Conservation (phyloP, 2,329 filamentous ascomycete genomes). For the Trichoderma sp. region DNA sequence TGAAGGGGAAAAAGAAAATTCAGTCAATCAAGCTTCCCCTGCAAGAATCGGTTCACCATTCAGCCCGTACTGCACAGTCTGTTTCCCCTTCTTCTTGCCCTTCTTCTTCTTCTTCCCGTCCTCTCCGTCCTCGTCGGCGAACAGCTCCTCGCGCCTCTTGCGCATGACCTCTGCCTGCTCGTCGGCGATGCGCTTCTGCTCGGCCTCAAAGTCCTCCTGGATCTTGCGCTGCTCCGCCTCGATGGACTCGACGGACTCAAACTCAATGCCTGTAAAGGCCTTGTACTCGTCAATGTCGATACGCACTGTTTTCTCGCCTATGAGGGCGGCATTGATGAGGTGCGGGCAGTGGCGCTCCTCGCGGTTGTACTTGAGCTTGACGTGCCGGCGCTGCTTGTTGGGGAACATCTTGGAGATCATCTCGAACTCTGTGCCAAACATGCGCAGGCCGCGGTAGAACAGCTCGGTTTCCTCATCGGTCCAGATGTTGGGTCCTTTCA, state of each 20-base stretch:
- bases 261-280: constrained; percentile 50
- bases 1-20: background rate
- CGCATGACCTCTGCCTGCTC: constrained; percentile 48
- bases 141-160: constrained; percentile 49
- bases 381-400: constrained; percentile 65
- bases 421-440: constrained; percentile 81
- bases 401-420: constrained; percentile 77
- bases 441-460: constrained; percentile 72
- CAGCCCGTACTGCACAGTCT: constrained; percentile 36
- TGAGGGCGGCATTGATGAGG: constrained; percentile 63
- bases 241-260: constrained; percentile 55
- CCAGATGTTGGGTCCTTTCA: constrained; percentile 67
- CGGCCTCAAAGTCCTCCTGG: constrained; percentile 46
- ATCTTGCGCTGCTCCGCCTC: constrained; percentile 53
- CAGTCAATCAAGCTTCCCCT: constrained; percentile 23
- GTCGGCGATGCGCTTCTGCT: constrained; percentile 43
- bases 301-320: constrained; percentile 54
- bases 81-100: constrained; percentile 33
- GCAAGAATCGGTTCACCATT: constrained; percentile 38
- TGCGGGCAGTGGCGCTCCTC: constrained; percentile 68
- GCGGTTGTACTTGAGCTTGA: constrained; percentile 80
- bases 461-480: constrained; percentile 66
- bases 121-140: constrained; percentile 40
- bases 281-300: constrained; percentile 63
- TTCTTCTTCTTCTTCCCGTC: constrained; percentile 36